These are phyloP conservation scores for Microcyclospora tardicrescens DNA, from an alignment of 2,329 filamentous ascomycete genomes.

Conservation along the genomic window DNA sequence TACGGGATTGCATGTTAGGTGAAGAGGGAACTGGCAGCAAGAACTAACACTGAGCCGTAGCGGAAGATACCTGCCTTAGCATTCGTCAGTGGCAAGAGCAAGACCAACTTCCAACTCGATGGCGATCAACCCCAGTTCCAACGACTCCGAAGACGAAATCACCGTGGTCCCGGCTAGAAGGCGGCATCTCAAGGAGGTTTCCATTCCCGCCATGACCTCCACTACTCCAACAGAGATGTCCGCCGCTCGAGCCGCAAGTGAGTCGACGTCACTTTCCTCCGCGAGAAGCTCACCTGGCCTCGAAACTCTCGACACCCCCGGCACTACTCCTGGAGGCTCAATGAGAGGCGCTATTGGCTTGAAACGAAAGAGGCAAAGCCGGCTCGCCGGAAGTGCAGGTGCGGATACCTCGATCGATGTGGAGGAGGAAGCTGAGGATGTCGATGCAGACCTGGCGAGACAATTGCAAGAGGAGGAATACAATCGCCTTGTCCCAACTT, in stretches of 20 bases:
- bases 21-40: too few relatives aligned
- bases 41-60: too few relatives aligned
- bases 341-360: conserved; percentile 16
- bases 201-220: conserved; percentile 7
- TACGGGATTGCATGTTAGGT: too few relatives aligned
- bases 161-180: not conserved
- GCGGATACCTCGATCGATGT: conserved; percentile 14
- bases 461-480: conserved; percentile 26
- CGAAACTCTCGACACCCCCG: conserved; percentile 44
- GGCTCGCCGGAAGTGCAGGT: conserved; percentile 12
- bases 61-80: too few relatives aligned
- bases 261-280: conserved; percentile 8
- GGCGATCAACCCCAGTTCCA: conserved; percentile 2
- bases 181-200: conserved; percentile 4
- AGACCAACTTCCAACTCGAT: not conserved
- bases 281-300: conserved; percentile 4
- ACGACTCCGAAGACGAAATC: conserved; percentile 4
- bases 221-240: not conserved
- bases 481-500: conserved; percentile 6
- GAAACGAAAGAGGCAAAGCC: conserved; percentile 19
- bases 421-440: conserved; percentile 12
- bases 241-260: conserved; percentile 2
- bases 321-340: conserved; percentile 44
- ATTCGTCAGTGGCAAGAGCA: too few relatives aligned
- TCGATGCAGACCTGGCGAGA: conserved; percentile 19